Evolutionary conservation across 83 land plant genomes (phyloP).

Genomic region (Picea abies): DNA sequence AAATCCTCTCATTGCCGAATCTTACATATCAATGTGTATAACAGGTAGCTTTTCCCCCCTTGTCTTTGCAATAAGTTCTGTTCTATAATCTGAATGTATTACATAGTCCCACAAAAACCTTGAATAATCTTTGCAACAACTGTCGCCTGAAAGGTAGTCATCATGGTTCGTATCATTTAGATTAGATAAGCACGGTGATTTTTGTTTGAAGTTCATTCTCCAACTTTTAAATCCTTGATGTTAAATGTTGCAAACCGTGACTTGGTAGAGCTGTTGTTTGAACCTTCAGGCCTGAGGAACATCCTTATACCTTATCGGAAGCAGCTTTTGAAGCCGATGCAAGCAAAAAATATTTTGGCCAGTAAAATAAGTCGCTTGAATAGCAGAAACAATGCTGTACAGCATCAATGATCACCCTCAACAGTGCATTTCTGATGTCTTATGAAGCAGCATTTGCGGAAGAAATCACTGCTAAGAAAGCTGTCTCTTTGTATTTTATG

Average conservation of each 20-base stretch:
- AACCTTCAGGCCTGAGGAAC: conserved; percentile 60
- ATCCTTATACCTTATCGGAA: conserved; percentile 80
- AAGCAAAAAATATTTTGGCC: conserved; percentile 5
- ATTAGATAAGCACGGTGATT: not conserved
- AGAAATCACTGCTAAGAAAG: not conserved
- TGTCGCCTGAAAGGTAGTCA: not conserved
- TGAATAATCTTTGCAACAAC: not conserved
- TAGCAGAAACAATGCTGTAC: conserved; percentile 1
- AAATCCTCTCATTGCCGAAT: conserved; percentile 38
- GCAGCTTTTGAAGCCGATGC: conserved; percentile 46
- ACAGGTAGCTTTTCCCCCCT: conserved; percentile 36
- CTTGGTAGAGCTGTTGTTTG: conserved; percentile 1
- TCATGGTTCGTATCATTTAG: not conserved
- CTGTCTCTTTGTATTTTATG: not conserved
- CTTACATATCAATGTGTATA: conserved; percentile 61
- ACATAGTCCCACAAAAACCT: not conserved
- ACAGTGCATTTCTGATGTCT: not conserved
- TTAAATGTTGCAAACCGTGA: not conserved
- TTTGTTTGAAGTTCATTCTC: conserved; percentile 1
- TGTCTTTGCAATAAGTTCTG: not conserved
- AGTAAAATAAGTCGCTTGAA: not conserved
- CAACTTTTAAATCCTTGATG: not conserved
- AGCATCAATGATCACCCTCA: not conserved
- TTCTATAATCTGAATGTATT: not conserved
- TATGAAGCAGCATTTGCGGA: not conserved